Conservation (phyloP, 805 yeast genomes). For the Yarrowia sp. region DNA sequence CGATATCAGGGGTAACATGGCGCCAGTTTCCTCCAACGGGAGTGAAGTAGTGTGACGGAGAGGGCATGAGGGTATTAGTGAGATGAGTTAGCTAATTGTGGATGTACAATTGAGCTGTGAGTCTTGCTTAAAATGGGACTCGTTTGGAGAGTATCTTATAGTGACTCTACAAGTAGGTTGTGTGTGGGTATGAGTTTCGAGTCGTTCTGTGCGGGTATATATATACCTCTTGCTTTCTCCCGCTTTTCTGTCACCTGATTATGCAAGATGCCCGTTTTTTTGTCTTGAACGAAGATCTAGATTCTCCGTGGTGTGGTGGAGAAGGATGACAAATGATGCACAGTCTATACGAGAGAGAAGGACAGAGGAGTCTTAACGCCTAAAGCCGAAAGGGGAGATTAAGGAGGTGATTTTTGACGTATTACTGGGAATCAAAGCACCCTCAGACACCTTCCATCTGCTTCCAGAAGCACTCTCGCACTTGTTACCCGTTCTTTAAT, state of each 20-base stretch:
- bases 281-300: constrained; percentile 2
- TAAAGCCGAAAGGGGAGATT: constrained; percentile 7
- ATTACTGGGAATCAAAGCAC: no score
- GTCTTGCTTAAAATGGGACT: no score
- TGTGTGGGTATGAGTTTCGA: no score
- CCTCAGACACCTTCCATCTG: no score
- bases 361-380: constrained; percentile 9
- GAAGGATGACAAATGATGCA: constrained; percentile 16
- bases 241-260: neutral
- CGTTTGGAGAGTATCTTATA: no score
- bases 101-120: no score
- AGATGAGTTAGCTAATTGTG: neutral
- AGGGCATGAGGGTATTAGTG: neutral
- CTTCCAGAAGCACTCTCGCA: no score
- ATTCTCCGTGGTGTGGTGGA: neutral
- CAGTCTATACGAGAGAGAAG: neutral
- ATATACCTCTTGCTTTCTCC: no score
- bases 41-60: constrained; percentile 27
- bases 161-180: neutral
- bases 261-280: constrained; percentile 16
- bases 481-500: no score
- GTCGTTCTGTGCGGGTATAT: no score
- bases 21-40: constrained; percentile 44
- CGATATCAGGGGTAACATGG: constrained; percentile 40
- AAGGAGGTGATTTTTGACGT: neutral